Evolutionary conservation across 2,329 filamentous ascomycete genomes (phyloP), one percentile per base, ranked within the genome.

Genomic region (Ophiobolus disseminans): DNA sequence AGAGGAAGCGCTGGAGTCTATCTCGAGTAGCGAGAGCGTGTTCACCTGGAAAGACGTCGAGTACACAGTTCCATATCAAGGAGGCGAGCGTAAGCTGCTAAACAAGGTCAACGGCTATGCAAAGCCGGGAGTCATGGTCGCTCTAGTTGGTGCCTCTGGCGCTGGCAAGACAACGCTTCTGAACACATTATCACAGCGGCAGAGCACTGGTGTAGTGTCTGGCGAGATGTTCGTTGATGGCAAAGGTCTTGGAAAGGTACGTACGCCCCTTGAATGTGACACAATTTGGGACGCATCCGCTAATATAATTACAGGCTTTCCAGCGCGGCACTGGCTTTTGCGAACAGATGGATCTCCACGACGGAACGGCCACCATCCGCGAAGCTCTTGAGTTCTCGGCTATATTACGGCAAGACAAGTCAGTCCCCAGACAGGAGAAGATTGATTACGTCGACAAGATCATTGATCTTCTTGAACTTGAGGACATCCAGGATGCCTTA

Each of bases 111-210:
- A 80, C 48, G 90, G 90, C 1, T 93, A 89, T 58, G 89, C 86
- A 1, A 91, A 91, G 63, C 90, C 90, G 1, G 90, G 90, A 14
- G 74, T 88, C 14, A 86, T 95, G 82, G 85, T 90, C 34, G 90
- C 90, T 0, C 76, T 95, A 1, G 90, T 94, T 79, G 91, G 91
- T 44, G 88, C 88, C 1, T 90, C 87, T 0, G 87, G 87, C 1
- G 90, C 91, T 7, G 91, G 90, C 10, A 95, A 95, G 74, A 92
- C 89, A 0, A 94, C 90, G 0, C 76, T 95, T 0, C 78, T 95
- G 14, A 91, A 94, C 70, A 90, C 88, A 0, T 74, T 89, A 2
- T 86, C 89, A 0, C 88, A 92, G 63, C 83, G 90, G 2, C 86
- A 91, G 67, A 85, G 77, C 13, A 80, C 78, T 45, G 86, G 87